phyloP scores from a whole-genome alignment of 1,284 basidiomycete species.

The Testicularia cyperi region DNA sequence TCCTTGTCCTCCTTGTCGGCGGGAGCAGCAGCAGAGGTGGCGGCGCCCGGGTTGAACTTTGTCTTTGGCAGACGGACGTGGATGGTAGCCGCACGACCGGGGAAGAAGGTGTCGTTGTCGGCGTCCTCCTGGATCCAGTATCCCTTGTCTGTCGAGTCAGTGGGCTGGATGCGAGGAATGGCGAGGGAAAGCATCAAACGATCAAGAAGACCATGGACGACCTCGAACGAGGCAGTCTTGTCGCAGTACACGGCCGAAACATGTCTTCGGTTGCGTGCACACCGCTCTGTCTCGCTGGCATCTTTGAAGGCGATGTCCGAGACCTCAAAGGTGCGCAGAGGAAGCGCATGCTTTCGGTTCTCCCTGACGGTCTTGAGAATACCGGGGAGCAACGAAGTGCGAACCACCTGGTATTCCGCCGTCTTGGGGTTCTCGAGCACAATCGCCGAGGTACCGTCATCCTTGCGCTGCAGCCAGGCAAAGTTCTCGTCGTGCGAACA shows the following conservation, averaged over 20 bases:
- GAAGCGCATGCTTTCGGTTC: constrained; percentile 89
- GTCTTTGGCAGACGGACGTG: constrained; percentile 68
- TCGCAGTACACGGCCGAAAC: constrained; percentile 92
- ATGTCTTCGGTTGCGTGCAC: constrained; percentile 81
- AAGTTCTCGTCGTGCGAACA: constrained; percentile 99
- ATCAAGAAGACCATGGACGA: constrained; percentile 91
- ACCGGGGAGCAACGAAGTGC: constrained; percentile 90
- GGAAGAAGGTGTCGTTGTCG: constrained; percentile 86
- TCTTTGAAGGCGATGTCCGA: constrained; percentile 93
- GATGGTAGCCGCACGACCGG: constrained; percentile 87
- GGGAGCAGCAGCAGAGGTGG: constrained; percentile 4
- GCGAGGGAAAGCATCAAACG: constrained; percentile 92
- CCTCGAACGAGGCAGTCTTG: constrained; percentile 93
- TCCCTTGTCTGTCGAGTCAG: constrained; percentile 66
- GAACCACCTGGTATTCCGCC: constrained; percentile 94
- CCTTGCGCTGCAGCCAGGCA: constrained; percentile 80
- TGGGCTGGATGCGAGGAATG: constrained; percentile 74
- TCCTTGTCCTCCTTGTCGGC: not conserved
- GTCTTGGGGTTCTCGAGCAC: constrained; percentile 96
- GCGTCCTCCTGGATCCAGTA: constrained; percentile 84
- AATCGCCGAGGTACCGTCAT: constrained; percentile 78
- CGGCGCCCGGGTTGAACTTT: constrained; percentile 14
- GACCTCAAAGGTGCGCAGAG: constrained; percentile 89
- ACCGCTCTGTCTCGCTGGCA: constrained; percentile 69
- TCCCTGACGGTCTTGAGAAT: constrained; percentile 95